Evolutionary conservation across 2,329 filamentous ascomycete species (phyloP), one percentile per base, ranked within the genome.

Genomic region (Elsinoe necatrix): DNA sequence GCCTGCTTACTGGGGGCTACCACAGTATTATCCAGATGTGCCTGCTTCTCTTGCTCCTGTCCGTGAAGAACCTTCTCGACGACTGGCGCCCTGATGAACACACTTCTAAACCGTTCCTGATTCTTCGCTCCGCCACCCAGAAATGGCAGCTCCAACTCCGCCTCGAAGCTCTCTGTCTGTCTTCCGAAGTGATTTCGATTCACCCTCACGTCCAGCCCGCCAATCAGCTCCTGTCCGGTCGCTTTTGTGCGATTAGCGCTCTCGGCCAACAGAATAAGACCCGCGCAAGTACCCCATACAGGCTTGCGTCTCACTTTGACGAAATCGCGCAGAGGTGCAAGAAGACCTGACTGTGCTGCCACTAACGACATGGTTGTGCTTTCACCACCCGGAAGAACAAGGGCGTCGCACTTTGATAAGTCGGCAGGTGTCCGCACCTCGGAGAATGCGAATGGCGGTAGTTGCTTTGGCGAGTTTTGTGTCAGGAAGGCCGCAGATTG

Each of bases 261-360:
- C 66, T 95, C 87, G 1, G 90, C 86, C 51, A 98, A 83, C 50
- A 97, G 76, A 63, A 98, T 96, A 57, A 97, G 80, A 8, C 93
- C 93, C 11, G 93, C 93, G 70, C 93, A 98, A 18, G 93, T 97
- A 57, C 93, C 93, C 92, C 92, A 98, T 21, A 87, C 88, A 9
- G 91, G 91, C 64, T 87, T 90, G 63, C 86, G 82, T 54, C 82
- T 75, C 39, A 87, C 75, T 85, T 95, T 95, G 67, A 97, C 91
- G 71, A 95, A 98, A 29, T 91, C 80, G 55, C 89, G 77, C 60
- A 98, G 73, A 2, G 90, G 90, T 64, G 95, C 89, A 56, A 98
- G 74, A 34, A 98, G 74, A 14, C 85, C 84, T 0, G 87, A 89
- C 61, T 91, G 81, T 20, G 83, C 83, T 2, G 93, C 93, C 14